Base-by-base conservation (phyloP, 1,284 basidiomycete species). In the Fomitopsis schrenkii region DNA sequence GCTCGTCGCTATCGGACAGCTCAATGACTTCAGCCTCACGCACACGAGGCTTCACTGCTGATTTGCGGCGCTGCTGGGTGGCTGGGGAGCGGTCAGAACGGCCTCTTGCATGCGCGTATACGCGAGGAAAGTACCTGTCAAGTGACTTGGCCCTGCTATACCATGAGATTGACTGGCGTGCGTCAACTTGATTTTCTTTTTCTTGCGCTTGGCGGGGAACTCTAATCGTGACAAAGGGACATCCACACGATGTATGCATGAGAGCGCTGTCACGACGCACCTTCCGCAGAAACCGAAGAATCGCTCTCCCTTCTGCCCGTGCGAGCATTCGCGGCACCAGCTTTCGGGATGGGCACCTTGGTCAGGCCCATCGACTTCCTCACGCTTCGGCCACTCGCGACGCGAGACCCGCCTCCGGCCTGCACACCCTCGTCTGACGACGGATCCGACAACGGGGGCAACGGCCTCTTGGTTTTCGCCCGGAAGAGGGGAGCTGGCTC, bases 141-240 rank as follows among this genome's bases (percentile, higher is more conserved):
- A 26, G 14, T 12, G 8, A n/a, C 26, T 50, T 6, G 14, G 17
- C 19, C 17, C 33, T 12, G 15, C 38, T 46, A 52, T 14, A 9
- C 38, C 22, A 9, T 28, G 46, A 4, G 22, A 22, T 41, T 40
- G 15, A 6, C 28, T 22, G 8, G 9, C 38, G 26, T 52, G 36
- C 36, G 26, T 35, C 35, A 59, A 26, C 58, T 59, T 59, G n/a
- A 40, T 42, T 33, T 59, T 59, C 52, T 59, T 59, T 26, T 55
- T 59, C 38, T 59, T 59, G 40, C 41, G 46, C n/a, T 14, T 40
- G 22, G 5, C 15, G 10, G 57, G 45, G 36, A 59, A n/a, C 45
- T 38, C 57, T 52, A 15, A 22, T 36, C 36, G 40, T 30, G 17
- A 35, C 22, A 26, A 26, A 38, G 19, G 5, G 5, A n/a, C 26